phyloP scores from a whole-genome alignment of 805 yeast species.

The Candida anglica region DNA sequence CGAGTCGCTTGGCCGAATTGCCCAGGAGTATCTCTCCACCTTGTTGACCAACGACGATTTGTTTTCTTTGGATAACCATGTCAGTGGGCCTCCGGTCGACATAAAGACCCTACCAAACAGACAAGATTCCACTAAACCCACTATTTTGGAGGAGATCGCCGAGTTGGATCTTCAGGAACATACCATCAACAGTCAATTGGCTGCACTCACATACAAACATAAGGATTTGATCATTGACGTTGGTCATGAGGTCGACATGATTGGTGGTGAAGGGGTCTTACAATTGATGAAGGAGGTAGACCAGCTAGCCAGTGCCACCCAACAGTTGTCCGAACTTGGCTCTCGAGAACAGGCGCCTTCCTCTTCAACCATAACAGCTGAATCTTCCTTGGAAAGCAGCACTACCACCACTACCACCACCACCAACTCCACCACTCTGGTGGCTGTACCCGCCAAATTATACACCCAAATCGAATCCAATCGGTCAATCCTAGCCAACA shows the following conservation, averaged over 20 bases:
- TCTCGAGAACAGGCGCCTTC: background rate
- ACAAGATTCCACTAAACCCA: background rate
- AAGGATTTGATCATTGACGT: constrained; percentile 46
- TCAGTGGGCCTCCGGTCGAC: constrained; percentile 30
- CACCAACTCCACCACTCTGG: background rate
- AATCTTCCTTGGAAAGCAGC: background rate
- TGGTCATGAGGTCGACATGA: constrained; percentile 28
- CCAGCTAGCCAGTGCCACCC: background rate
- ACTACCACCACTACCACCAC: constrained; percentile 4
- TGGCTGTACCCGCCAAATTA: constrained; percentile 12
- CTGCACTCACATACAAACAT: constrained; percentile 32
- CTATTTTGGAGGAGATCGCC: constrained; percentile 52
- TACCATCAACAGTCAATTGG: constrained; percentile 42
- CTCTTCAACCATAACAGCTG: background rate
- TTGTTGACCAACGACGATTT: constrained; percentile 47
- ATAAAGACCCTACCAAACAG: background rate
- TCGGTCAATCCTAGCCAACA: constrained; percentile 48
- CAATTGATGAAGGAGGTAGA: constrained; percentile 9
- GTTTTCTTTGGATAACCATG: constrained; percentile 39
- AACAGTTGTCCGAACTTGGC: background rate
- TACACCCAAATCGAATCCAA: constrained; percentile 16
- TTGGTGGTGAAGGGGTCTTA: constrained; percentile 20
- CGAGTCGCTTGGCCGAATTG: constrained; percentile 11
- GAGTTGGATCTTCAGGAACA: constrained; percentile 61
- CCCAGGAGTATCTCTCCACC: constrained; percentile 30